phyloP scores from a whole-genome alignment of 2,329 filamentous ascomycete genomes.

The Botryotinia globosa region DNA sequence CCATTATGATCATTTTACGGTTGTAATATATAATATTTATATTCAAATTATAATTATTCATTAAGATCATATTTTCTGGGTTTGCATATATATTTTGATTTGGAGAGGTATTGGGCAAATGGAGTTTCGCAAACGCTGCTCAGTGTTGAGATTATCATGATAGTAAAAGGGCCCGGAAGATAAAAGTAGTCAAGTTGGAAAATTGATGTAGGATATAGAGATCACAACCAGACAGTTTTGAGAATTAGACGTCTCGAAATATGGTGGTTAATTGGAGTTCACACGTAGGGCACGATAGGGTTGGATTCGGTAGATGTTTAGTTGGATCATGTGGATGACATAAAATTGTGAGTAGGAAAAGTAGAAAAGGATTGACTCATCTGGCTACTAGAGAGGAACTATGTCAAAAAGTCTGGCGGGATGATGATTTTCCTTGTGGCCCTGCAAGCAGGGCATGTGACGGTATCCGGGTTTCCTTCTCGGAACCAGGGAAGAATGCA shows the following conservation, averaged over 20 bases:
- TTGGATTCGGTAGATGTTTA: background rate
- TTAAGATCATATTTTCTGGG: too few relatives aligned
- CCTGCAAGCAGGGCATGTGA: background rate
- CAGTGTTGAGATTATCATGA: too few relatives aligned
- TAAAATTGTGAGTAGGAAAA: background rate
- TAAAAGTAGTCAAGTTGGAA: too few relatives aligned
- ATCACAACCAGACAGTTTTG: background rate
- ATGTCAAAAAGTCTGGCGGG: background rate
- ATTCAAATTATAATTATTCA: too few relatives aligned
- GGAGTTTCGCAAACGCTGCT: too few relatives aligned
- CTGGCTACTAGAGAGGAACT: background rate
- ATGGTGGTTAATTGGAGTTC: background rate
- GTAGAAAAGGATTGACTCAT: background rate
- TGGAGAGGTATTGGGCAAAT: too few relatives aligned
- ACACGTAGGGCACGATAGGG: rapidly evolving
- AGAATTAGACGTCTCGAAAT: background rate
- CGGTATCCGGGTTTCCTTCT: background rate
- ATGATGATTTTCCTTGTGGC: background rate
- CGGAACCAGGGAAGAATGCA: background rate
- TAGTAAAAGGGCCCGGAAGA: too few relatives aligned
- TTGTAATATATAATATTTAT: too few relatives aligned
- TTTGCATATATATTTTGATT: too few relatives aligned
- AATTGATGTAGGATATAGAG: background rate
- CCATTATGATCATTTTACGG: too few relatives aligned
- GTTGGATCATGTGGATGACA: background rate